phyloP scores from a whole-genome alignment of 768 basidiomycete genomes.

The Pluteus cervinus region DNA sequence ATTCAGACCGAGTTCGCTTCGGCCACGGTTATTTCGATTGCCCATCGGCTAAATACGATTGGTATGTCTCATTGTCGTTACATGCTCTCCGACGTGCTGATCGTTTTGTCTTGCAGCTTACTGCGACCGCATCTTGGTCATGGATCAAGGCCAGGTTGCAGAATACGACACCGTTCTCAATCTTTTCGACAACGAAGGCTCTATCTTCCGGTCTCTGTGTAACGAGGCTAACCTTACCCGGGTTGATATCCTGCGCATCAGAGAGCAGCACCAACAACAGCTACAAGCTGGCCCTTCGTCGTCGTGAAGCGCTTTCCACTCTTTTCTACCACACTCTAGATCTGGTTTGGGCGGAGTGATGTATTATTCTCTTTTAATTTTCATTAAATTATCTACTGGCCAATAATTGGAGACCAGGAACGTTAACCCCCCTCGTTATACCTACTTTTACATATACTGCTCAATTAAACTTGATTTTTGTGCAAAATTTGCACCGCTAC shows the following conservation, averaged over 20 bases:
- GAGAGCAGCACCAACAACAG: conserved; percentile 20
- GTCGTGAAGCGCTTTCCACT: too few species aligned
- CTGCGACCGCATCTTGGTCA: conserved; percentile 67
- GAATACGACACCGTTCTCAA: conserved; percentile 72
- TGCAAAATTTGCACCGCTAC: too few species aligned
- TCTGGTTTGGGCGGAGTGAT: too few species aligned
- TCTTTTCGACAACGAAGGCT: conserved; percentile 53
- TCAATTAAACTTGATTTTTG: too few species aligned
- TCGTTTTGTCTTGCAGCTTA: conserved; percentile 32
- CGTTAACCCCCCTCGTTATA: too few species aligned
- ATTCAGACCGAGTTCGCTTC: conserved; percentile 55
- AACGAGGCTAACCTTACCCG: conserved; percentile 55
- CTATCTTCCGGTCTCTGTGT: conserved; percentile 68
- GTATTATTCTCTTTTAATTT: too few species aligned
- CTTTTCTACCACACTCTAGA: too few species aligned
- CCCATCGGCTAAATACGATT: conserved; percentile 55
- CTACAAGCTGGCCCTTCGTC: too few species aligned
- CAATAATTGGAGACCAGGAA: too few species aligned
- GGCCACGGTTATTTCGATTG: conserved; percentile 51
- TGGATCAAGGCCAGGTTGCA: conserved; percentile 62
- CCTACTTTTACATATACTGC: too few species aligned
- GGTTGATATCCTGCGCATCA: conserved; percentile 50
- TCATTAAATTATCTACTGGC: too few species aligned
- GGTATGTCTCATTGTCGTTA: conserved; percentile 22
- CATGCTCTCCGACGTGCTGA: conserved; percentile 6